Evolutionary conservation across 805 yeast genomes (phyloP), one percentile per base, ranked within the genome.

Genomic region (Starmerella ratchasimensis): DNA sequence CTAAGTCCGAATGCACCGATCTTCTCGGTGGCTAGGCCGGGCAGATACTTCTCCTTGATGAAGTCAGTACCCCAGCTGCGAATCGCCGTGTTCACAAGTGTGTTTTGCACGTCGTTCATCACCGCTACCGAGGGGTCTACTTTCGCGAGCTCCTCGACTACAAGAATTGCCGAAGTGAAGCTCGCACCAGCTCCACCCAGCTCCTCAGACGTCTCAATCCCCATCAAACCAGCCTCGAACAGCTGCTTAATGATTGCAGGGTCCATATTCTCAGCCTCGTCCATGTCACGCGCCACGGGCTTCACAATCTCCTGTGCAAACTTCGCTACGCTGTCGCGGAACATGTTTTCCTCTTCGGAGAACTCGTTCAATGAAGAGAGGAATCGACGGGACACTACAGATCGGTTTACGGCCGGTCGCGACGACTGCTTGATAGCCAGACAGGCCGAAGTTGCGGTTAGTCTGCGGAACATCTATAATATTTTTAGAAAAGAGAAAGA

Each of bases 131-230:
- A 53, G 2, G 68, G 64, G 32, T 63, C 68, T 23, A 59, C 63
- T 48, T 60, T 62, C 35, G 68, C 67, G 19, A 63, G 55, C 45
- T 63, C 68, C 45, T 63, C 68, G 5, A 63, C 64, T 5, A 59
- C 63, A n/a, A 64, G 39, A 33, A 63, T 62, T 3, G 68, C 68
- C 9, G 65, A 58, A 14, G 67, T 63, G 50, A 63, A 63, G 23
- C 59, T 51, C 13, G 67, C 68, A 15, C 65, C 68, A 5, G 67
- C 65, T 15, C 68, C 68, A 13, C 68, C 68, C 17, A 52, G 49
- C 46, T 63, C 63, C 45, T 63, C 67, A 16, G 67, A 65, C n/a
- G 66, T 63, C 47, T 63, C 68, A 28, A 63, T 56, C n/a, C 60
- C 68, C 68, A 63, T 63, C 11, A 63, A 53, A 3, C 68, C 68